Evolutionary conservation across 169 alveolate genomes (phyloP).

Genomic region (Plasmodium cynomolgi): DNA sequence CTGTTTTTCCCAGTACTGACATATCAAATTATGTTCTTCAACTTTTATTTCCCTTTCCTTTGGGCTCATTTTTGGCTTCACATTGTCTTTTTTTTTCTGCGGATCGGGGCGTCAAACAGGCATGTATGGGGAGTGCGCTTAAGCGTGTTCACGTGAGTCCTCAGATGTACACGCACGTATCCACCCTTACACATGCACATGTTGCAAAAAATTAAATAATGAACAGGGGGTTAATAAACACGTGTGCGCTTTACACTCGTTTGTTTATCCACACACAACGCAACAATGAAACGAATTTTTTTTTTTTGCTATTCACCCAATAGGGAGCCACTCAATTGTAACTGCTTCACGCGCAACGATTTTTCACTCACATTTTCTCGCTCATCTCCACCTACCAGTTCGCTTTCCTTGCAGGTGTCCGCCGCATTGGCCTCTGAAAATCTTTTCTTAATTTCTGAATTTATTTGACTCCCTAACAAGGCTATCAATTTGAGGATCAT

Average conservation of each 20-base stretch:
- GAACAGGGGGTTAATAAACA: background rate
- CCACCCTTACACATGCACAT: background rate
- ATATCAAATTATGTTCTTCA: slow-evolving; percentile 64
- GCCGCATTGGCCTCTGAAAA: slow-evolving; percentile 25
- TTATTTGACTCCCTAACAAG: slow-evolving; percentile 56
- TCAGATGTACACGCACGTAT: background rate
- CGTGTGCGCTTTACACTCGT: background rate
- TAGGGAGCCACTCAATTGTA: background rate
- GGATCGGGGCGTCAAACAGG: background rate
- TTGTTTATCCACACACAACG: background rate
- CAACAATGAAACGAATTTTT: background rate
- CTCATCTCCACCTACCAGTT: slow-evolving; percentile 5
- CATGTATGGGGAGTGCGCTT: background rate
- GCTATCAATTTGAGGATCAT: slow-evolving; percentile 63
- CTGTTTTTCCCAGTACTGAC: slow-evolving; percentile 68
- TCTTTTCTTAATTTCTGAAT: slow-evolving; percentile 34
- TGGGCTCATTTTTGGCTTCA: slow-evolving; percentile 52
- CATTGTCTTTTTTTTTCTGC: slow-evolving; percentile 37
- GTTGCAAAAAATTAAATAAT: background rate
- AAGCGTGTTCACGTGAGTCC: background rate
- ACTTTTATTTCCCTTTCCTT: slow-evolving; percentile 71
- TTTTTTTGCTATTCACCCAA: background rate
- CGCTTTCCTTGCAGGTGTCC: slow-evolving; percentile 6
- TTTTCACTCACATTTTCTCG: background rate
- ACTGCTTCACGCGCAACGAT: background rate